These are phyloP conservation scores for Mycosphaerella sp. DNA, from an alignment of 2,329 filamentous ascomycete species.

Conservation along the genomic window DNA sequence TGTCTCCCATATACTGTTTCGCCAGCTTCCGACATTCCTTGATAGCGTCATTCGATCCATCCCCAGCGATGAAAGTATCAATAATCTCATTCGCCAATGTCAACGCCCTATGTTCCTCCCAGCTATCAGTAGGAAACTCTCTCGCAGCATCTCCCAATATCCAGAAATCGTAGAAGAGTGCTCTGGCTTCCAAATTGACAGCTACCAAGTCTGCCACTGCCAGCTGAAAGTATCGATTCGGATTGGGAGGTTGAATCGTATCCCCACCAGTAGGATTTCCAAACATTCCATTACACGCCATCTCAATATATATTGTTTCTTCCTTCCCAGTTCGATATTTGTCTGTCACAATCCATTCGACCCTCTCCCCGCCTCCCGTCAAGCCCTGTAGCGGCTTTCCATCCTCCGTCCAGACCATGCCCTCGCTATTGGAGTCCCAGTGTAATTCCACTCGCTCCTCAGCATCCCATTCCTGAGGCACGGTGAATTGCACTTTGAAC, in stretches of 20 bases:
- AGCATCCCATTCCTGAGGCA: constrained; percentile 64
- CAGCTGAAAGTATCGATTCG: constrained; percentile 74
- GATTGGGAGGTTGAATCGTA: constrained; percentile 78
- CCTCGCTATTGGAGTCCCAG: constrained; percentile 93
- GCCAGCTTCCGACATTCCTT: constrained; percentile 75
- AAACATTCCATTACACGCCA: constrained; percentile 99
- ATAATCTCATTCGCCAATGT: constrained; percentile 83
- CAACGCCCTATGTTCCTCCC: constrained; percentile 81
- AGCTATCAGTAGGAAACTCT: constrained; percentile 82
- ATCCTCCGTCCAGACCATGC: constrained; percentile 84
- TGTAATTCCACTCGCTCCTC: constrained; percentile 88
- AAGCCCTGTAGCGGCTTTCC: constrained; percentile 88
- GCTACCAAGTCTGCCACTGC: constrained; percentile 77
- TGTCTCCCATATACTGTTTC: constrained; percentile 69
- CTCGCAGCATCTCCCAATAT: constrained; percentile 86
- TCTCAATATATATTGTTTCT: constrained; percentile 90
- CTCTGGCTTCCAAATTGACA: constrained; percentile 77
- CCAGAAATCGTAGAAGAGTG: constrained; percentile 88
- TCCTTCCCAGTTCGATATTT: constrained; percentile 76
- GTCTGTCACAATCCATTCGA: constrained; percentile 84
- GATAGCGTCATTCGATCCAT: constrained; percentile 66
- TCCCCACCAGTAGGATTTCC: constrained; percentile 82
- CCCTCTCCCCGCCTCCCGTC: constrained; percentile 79
- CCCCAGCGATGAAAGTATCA: constrained; percentile 75
- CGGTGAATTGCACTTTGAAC: constrained; percentile 77